Percentiles rank a stretch among this genome's conserved stretches.
These are phyloP conservation scores for Ophiostoma ulmi DNA, from an alignment of 2,329 filamentous ascomycete genomes.

Conservation along the genomic window DNA sequence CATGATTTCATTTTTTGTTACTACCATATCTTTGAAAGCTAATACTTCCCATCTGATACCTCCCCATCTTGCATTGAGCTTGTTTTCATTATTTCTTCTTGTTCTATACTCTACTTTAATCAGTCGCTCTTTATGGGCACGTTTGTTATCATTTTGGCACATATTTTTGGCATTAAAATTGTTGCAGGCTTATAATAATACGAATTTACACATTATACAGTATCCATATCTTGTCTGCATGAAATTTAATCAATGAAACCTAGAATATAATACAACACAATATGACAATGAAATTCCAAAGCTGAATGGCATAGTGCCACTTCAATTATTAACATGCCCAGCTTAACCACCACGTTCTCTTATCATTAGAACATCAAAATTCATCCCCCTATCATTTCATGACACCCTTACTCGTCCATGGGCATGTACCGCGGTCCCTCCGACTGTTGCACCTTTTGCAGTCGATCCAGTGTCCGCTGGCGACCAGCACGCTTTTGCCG, in stretches of 20 bases:
- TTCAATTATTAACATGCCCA: neutral
- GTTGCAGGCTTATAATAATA: neutral
- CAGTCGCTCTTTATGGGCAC: neutral
- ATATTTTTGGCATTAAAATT: neutral
- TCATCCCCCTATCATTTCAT: neutral
- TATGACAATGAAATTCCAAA: neutral
- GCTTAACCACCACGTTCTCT: neutral
- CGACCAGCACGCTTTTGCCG: slow-evolving; percentile 48
- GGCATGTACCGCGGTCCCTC: slow-evolving; percentile 34
- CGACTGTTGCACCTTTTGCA: slow-evolving; percentile 39
- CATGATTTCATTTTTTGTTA: neutral
- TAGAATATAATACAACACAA: neutral
- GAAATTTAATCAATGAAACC: neutral
- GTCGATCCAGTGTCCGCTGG: slow-evolving; percentile 27
- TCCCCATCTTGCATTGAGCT: neutral
- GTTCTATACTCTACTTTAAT: neutral
- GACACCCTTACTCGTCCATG: slow-evolving; percentile 24
- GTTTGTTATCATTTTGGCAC: neutral
- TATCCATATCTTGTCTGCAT: too few species aligned
- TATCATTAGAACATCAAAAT: neutral
- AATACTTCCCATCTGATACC: neutral
- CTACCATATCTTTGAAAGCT: neutral
- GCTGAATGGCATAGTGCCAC: neutral
- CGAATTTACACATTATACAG: too few species aligned
- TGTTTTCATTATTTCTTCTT: neutral